Evolutionary conservation across 2,329 filamentous ascomycete species (phyloP), one percentile per base, ranked within the genome.

Genomic region (Aspergillus ochraceus): DNA sequence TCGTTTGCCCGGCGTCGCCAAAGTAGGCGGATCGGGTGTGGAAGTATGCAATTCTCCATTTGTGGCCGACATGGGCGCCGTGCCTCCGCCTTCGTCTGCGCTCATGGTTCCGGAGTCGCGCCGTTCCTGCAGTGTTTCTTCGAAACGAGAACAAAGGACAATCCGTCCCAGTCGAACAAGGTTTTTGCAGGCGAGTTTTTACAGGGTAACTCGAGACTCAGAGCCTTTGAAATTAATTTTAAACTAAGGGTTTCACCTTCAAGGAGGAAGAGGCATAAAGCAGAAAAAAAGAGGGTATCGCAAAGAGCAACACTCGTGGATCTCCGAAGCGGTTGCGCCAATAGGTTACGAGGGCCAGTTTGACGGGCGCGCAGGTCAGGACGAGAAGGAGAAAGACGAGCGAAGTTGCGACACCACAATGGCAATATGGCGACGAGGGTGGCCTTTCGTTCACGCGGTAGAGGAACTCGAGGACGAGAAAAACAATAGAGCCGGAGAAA

Each of bases 1-100:
- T 70, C 77, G 75, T 64, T 79, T 79, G 49, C 71, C 75, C 54
- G 76, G 71, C 30, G 75, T 76, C 55, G 74, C 70, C 52, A 68
- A 60, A 30, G 65, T 64, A 55, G 68, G 63, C 11, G 70, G 62
- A 52, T 76, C 72, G 52, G 70, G 63, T 50, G 69, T 66, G 29
- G 66, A 61, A 36, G 67, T 64, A 62, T 69, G 66, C 32, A 69
- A 64, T 56, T 75, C 73, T 51, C 75, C 74, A 65, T 77, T 76
- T 58, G 70, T 70, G 56, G 67, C 59, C 47, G 71, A 67, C 59
- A 74, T 71, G 32, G 66, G 66, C 55, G 66, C 66, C 54, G 67
- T 64, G 46, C 70, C 67, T 63, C 67, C 68, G 57, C 66, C 68
- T 68, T 76, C 72, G 66, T 76, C 74, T 63, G 74, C 71, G 68